Base-by-base conservation (phyloP, 371 early-diverging fungal genomes). In the Saksenaea oblongispora region DNA sequence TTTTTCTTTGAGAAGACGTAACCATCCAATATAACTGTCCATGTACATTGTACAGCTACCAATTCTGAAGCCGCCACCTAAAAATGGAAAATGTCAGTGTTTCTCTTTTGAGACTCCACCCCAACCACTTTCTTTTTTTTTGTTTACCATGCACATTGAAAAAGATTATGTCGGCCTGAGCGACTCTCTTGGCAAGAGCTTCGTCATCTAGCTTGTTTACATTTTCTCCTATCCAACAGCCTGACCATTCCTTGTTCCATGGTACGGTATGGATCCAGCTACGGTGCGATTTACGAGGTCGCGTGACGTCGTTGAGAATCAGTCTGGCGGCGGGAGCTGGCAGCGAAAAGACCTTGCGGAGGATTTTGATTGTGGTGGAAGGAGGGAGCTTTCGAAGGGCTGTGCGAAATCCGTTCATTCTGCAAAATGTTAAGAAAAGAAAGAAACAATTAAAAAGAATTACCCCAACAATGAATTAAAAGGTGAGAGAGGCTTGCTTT, bases 211-310 rank as follows among this genome's bases (percentile, higher is more conserved):
- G 36, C 5, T 70, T 53, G 26, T 61, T 47, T 24, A 82, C 42
- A 27, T 78, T 64, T 51, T 82, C 78, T 34, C 79, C 82, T 44
- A 82, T 75, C 82, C 82, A 82, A 53, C 78, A 77, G 15, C 82
- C 82, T 54, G 76, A 74, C 82, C 82, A 82, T 36, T 66, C 75
- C 34, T 69, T 53, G 35, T 71, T 69, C 41, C 65, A 66, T 18
- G 64, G 67, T 0, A 78, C 76, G 57, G 68, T 69, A 39, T 65
- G 58, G 24, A 78, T 75, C 78, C 80, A 82, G 10, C 76, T 61
- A 11, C 64, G 61, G 63, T 82, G 79, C 24, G 64, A 67, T 61
- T 75, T 75, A 28, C 74, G 67, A 26, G 78, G 74, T 63, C 67
- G 67, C 28, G 76, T 71, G 22, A 82, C 63, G 56, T 82, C 82